A percentile compares a stretch with the other conserved stretches of the same genome.
Evolutionary conservation across 2,329 filamentous ascomycete genomes (phyloP).

Genomic region (Teratosphaeriaceae sp.): DNA sequence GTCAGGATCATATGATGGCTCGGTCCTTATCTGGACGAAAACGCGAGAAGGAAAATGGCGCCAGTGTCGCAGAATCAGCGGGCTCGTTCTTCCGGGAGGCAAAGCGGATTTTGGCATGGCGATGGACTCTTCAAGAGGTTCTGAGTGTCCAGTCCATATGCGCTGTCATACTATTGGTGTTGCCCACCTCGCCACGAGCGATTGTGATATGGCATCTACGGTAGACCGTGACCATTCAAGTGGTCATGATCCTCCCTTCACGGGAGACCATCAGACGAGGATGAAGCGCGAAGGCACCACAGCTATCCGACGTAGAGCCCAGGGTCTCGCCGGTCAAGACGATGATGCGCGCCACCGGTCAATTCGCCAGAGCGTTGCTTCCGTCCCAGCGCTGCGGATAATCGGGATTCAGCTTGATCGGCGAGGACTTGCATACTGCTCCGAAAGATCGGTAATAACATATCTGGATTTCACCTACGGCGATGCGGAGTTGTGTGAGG

Average conservation of each 20-base stretch:
- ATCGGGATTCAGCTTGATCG: background rate
- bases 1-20: conserved; percentile 2
- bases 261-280: background rate
- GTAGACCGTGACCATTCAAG: background rate
- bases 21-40: conserved; percentile 2
- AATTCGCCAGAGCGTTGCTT: background rate
- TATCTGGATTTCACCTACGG: background rate
- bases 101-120: background rate
- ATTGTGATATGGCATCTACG: background rate
- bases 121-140: background rate
- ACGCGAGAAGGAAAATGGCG: conserved; percentile 1
- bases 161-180: background rate
- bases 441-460: background rate
- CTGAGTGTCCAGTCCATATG: background rate
- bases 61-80: background rate
- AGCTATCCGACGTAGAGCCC: background rate
- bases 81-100: background rate
- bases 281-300: background rate
- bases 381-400: background rate
- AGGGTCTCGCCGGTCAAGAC: background rate
- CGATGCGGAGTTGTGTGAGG: background rate
- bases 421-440: background rate
- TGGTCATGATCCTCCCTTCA: background rate
- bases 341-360: background rate
- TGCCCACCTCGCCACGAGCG: background rate